A percentile compares a stretch with the other conserved stretches of the same genome.
Conservation (phyloP, 1,139 yeast species). For the Sugiyamaella xylanicola region DNA sequence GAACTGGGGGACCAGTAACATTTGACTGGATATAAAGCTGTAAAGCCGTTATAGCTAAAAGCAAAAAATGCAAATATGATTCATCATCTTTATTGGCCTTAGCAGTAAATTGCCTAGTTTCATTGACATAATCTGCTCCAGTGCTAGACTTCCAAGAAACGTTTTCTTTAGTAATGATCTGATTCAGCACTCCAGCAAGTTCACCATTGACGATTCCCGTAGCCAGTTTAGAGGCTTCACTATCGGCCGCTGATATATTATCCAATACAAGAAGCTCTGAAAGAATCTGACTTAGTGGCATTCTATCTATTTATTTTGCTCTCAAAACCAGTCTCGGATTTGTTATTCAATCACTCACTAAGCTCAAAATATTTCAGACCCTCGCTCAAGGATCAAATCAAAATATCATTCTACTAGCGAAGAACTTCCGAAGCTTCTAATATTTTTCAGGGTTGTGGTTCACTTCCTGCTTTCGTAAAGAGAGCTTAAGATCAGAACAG, state of each 20-base stretch:
- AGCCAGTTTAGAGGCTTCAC: neutral
- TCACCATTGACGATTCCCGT: slow-evolving; percentile 2
- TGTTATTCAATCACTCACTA: too few species aligned
- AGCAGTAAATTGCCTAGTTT: neutral
- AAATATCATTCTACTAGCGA: neutral
- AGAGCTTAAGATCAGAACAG: too few species aligned
- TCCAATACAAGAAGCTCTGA: slow-evolving; percentile 1
- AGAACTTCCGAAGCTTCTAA: neutral
- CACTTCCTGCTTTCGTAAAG: too few species aligned
- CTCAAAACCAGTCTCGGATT: too few species aligned
- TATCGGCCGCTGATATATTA: neutral
- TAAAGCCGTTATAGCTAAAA: slow-evolving; percentile 49
- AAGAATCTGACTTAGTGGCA: neutral
- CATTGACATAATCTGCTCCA: slow-evolving; percentile 2
- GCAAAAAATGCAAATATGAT: slow-evolving; percentile 11
- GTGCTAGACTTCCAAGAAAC: neutral
- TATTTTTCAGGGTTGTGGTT: neutral
- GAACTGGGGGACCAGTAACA: slow-evolving; percentile 78
- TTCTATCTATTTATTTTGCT: neutral
- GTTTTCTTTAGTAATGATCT: neutral
- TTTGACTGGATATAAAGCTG: slow-evolving; percentile 76
- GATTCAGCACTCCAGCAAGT: neutral
- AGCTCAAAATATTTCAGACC: too few species aligned
- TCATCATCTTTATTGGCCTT: neutral
- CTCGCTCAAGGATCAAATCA: neutral